Evolutionary conservation across 2,329 filamentous ascomycete species (phyloP).

Genomic region (Sordariomycetes sp.): DNA sequence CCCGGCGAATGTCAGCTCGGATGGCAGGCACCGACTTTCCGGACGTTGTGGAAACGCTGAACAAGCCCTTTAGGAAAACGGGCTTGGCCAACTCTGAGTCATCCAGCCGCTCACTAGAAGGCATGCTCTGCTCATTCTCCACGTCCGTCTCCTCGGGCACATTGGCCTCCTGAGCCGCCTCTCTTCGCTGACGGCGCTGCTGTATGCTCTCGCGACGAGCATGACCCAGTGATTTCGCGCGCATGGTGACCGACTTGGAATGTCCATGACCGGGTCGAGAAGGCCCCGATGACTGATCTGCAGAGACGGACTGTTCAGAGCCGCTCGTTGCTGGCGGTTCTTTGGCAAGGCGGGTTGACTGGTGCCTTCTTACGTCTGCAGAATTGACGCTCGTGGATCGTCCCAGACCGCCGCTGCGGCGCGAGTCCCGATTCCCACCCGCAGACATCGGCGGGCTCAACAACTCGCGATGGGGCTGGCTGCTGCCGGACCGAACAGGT

Average conservation of each 20-base stretch:
- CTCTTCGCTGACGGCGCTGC: slow-evolving; percentile 65
- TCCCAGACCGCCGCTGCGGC: slow-evolving; percentile 59
- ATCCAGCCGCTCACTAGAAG: slow-evolving; percentile 51
- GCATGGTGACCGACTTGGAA: slow-evolving; percentile 53
- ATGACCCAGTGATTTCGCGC: slow-evolving; percentile 83
- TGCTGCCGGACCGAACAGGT: slow-evolving; percentile 46
- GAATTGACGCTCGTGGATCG: slow-evolving; percentile 90
- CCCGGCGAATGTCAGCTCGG: slow-evolving; percentile 80
- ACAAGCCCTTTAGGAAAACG: slow-evolving; percentile 90
- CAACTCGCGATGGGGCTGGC: slow-evolving; percentile 65
- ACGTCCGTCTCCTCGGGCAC: slow-evolving; percentile 87
- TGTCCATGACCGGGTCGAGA: slow-evolving; percentile 42
- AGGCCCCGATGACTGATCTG: slow-evolving; percentile 36
- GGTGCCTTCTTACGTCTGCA: slow-evolving; percentile 64
- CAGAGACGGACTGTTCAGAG: slow-evolving; percentile 62
- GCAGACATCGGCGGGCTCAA: slow-evolving; percentile 63
- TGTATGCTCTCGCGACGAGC: slow-evolving; percentile 88
- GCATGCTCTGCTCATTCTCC: slow-evolving; percentile 56
- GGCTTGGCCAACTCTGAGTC: slow-evolving; percentile 80
- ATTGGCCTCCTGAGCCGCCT: slow-evolving; percentile 64
- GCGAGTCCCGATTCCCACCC: slow-evolving; percentile 42
- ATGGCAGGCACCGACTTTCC: slow-evolving; percentile 83
- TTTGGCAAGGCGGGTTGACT: slow-evolving; percentile 36
- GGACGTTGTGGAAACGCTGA: slow-evolving; percentile 94
- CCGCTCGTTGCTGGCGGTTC: slow-evolving; percentile 69